Evolutionary conservation across 257 asterid species (phyloP).

Genomic region (Fraxinus americana): DNA sequence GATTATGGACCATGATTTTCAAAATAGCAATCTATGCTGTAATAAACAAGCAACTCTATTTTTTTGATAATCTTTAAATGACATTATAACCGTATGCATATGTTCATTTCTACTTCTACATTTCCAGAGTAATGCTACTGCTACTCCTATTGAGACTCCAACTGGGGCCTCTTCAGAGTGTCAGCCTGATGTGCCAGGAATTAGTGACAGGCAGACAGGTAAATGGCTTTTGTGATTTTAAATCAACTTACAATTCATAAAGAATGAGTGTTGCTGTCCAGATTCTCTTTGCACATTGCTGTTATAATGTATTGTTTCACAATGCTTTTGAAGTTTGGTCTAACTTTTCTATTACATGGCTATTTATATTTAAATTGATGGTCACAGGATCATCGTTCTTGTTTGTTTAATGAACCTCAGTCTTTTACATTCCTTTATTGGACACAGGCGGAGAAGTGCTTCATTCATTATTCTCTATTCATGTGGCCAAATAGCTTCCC

Average conservation of each 20-base stretch:
- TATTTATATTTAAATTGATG: background rate
- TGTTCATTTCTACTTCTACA: background rate
- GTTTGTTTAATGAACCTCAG: background rate
- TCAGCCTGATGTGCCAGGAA: conserved; percentile 36
- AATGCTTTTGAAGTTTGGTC: background rate
- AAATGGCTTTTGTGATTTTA: conserved; percentile 18
- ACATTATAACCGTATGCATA: conserved; percentile 4
- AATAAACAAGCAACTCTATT: background rate
- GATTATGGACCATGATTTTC: background rate
- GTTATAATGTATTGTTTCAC: background rate
- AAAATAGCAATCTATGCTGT: background rate
- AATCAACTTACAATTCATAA: background rate
- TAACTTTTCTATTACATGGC: background rate
- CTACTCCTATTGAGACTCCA: conserved; percentile 34
- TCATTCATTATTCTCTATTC: background rate
- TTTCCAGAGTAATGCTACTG: conserved; percentile 38
- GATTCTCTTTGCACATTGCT: background rate
- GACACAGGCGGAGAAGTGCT: background rate
- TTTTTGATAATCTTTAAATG: background rate
- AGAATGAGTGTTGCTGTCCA: background rate
- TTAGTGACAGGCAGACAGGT: conserved; percentile 43
- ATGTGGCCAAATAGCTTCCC: background rate
- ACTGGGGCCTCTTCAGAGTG: conserved; percentile 26
- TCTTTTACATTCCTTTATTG: background rate
- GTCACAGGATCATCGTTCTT: background rate